Evolutionary conservation across 148 eudicot species (phyloP).

Genomic region (Vaccinium myrtillus): DNA sequence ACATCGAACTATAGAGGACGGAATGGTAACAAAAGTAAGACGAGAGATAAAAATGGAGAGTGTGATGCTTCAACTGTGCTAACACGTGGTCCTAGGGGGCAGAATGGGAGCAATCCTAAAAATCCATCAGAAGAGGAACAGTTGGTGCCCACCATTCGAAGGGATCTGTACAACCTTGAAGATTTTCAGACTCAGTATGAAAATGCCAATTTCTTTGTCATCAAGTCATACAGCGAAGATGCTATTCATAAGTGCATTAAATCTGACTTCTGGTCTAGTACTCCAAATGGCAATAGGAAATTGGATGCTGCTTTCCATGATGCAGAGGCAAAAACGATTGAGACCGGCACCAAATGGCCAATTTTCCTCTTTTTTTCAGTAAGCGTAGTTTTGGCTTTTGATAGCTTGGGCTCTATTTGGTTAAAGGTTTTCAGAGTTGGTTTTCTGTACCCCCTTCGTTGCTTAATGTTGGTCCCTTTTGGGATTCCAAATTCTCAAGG

Average conservation of each 20-base stretch:
- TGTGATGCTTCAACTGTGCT: slow-evolving; percentile 53
- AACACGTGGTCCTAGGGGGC: slow-evolving; percentile 79
- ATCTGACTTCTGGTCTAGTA: slow-evolving; percentile 96
- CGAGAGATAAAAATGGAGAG: slow-evolving; percentile 44
- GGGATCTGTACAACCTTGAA: slow-evolving; percentile 51
- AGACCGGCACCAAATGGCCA: slow-evolving; percentile 57
- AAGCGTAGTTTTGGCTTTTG: slow-evolving; percentile 20
- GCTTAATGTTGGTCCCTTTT: too few species aligned
- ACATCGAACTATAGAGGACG: slow-evolving; percentile 51
- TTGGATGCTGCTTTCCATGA: slow-evolving; percentile 75
- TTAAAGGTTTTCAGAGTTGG: background rate
- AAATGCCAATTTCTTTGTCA: slow-evolving; percentile 73
- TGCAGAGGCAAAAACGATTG: slow-evolving; percentile 55
- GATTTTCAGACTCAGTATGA: slow-evolving; percentile 61
- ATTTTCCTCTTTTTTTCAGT: slow-evolving; percentile 90
- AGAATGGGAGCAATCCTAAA: slow-evolving; percentile 29
- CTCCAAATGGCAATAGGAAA: slow-evolving; percentile 78
- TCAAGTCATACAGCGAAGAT: slow-evolving; percentile 95
- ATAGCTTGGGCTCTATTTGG: background rate
- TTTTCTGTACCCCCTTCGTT: background rate
- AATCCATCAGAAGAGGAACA: slow-evolving; percentile 34
- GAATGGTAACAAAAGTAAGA: slow-evolving; percentile 42
- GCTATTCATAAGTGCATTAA: slow-evolving; percentile 84
- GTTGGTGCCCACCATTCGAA: slow-evolving; percentile 22
- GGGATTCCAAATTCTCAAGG: too few species aligned